A percentile compares a stretch with the other conserved stretches of the same genome.
Conservation (phyloP, 352 stramenopile genomes). For the Phytopythium montanum region DNA sequence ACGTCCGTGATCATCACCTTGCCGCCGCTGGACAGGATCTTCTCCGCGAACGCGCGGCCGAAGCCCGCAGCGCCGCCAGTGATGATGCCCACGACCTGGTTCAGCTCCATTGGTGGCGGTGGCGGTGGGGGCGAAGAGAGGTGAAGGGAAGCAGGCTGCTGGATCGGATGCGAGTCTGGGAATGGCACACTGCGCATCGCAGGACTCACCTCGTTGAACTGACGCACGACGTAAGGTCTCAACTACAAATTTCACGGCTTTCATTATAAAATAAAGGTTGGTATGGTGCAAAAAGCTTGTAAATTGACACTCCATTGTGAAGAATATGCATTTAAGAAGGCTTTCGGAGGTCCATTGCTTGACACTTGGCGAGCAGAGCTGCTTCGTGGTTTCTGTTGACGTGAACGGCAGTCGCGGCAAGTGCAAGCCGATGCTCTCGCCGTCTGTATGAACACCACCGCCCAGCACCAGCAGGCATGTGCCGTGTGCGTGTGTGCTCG, state of each 20-base stretch:
- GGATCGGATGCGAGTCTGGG: background rate
- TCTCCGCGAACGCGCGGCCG: slow-evolving; percentile 57
- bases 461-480: background rate
- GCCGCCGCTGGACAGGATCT: slow-evolving; percentile 43
- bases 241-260: background rate
- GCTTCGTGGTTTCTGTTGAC: slow-evolving; percentile 4
- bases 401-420: background rate
- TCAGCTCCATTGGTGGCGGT: slow-evolving; percentile 47
- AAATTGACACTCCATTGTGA: background rate
- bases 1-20: slow-evolving; percentile 79
- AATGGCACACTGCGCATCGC: background rate
- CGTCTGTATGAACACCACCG: background rate
- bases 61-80: slow-evolving; percentile 68
- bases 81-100: slow-evolving; percentile 58
- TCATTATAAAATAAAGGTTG: background rate
- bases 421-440: background rate
- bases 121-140: background rate
- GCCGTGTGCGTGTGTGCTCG: background rate
- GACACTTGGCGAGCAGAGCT: slow-evolving; percentile 6
- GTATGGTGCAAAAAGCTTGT: background rate
- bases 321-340: background rate
- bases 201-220: background rate
- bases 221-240: background rate
- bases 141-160: background rate
- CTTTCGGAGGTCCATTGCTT: background rate